Conservation (phyloP, 2,329 filamentous ascomycete species). For the Raffaelea ambrosiae region DNA sequence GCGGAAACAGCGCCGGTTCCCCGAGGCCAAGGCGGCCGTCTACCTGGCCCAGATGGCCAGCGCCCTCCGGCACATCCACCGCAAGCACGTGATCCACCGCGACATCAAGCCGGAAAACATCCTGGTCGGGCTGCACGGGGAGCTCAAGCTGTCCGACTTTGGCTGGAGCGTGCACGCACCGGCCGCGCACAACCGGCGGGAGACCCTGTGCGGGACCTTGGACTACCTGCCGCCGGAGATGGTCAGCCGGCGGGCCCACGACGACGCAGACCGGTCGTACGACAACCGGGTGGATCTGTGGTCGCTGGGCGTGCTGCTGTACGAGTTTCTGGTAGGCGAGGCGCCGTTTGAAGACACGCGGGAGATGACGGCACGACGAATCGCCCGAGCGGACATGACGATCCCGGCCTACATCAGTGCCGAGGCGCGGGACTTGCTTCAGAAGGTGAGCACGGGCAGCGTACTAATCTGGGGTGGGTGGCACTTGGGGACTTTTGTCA, state of each 20-base stretch:
- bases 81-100: slow-evolving; percentile 94
- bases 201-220: slow-evolving; percentile 95
- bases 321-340: slow-evolving; percentile 91
- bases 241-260: slow-evolving; percentile 42
- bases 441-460: slow-evolving; percentile 52
- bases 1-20: slow-evolving; percentile 66
- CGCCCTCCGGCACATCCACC: slow-evolving; percentile 79
- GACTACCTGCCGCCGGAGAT: slow-evolving; percentile 97
- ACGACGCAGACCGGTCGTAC: slow-evolving; percentile 66
- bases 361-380: slow-evolving; percentile 85
- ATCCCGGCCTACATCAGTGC: slow-evolving; percentile 81
- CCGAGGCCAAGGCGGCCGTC: slow-evolving; percentile 75
- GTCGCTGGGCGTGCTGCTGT: slow-evolving; percentile 87
- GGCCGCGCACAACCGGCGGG: slow-evolving; percentile 80
- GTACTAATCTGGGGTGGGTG: neutral
- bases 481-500: too few species aligned
- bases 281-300: slow-evolving; percentile 92
- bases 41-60: slow-evolving; percentile 87
- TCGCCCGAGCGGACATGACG: slow-evolving; percentile 81
- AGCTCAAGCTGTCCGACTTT: slow-evolving; percentile 98
- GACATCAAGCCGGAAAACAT: slow-evolving; percentile 99
- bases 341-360: slow-evolving; percentile 93
- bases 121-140: slow-evolving; percentile 87
- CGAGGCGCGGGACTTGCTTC: slow-evolving; percentile 86
- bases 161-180: slow-evolving; percentile 98